These are phyloP conservation scores for Rhynchosporium graminicola DNA, from an alignment of 2,329 filamentous ascomycete genomes.

Conservation along the genomic window DNA sequence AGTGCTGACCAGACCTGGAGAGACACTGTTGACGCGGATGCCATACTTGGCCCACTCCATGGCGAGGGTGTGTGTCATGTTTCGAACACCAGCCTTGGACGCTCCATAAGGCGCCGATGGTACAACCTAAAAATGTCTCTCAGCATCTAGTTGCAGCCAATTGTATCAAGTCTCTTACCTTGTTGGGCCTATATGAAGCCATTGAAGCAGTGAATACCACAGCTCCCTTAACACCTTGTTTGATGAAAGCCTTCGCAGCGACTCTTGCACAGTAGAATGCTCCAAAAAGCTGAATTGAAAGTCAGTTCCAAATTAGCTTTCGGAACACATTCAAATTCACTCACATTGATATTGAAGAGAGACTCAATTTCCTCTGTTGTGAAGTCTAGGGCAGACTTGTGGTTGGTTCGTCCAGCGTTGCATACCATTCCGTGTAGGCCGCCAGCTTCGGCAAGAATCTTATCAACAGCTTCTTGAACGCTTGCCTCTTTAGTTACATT, in stretches of 20 bases:
- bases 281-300: conserved; percentile 42
- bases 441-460: conserved; percentile 47
- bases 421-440: conserved; percentile 52
- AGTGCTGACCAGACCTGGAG: conserved; percentile 67
- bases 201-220: conserved; percentile 51
- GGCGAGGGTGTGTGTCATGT: conserved; percentile 60
- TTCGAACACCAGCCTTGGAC: conserved; percentile 48
- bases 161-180: not conserved
- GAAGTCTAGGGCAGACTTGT: conserved; percentile 53
- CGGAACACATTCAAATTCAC: not conserved
- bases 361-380: conserved; percentile 49
- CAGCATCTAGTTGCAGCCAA: not conserved
- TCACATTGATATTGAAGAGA: conserved; percentile 46
- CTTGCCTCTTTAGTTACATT: conserved; percentile 50
- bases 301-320: not conserved
- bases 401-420: conserved; percentile 53
- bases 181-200: conserved; percentile 48
- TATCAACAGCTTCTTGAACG: conserved; percentile 48
- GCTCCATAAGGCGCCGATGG: conserved; percentile 47
- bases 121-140: conserved; percentile 30
- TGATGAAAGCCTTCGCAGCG: conserved; percentile 48
- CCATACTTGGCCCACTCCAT: conserved; percentile 64
- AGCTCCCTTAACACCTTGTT: conserved; percentile 46
- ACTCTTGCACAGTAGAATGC: conserved; percentile 47
- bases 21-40: conserved; percentile 68